Base-by-base conservation (phyloP, 768 basidiomycete genomes). In the Cubamyces lactineus region DNA sequence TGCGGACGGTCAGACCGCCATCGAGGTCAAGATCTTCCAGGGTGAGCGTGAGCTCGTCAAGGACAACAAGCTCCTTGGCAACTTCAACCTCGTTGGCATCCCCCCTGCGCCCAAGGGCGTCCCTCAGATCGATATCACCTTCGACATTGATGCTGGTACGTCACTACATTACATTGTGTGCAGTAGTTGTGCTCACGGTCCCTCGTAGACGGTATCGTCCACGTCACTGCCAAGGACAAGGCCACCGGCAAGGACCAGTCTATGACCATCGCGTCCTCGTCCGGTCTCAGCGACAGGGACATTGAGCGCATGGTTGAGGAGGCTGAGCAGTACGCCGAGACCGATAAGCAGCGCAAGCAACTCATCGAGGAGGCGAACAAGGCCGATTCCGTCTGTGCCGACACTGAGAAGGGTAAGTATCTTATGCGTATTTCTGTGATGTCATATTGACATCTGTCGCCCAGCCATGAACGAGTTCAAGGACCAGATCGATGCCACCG, bases 11-110 rank as follows among this genome's bases (percentile, higher is more conserved):
- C 97, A 99, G 78, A 96, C 92, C n/a, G 96, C 96, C 40, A 98
- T 99, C 67, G 96, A 98, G 76, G 96, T 99, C 76, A 98, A 98
- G 87, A 95, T 99, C 69, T 99, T 86, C 84, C 97, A 99, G 79
- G 97, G 97, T 72, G 97, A 99, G 82, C 96, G 97, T 80, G 97
- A 98, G 74, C 87, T 98, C 68, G 96, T 98, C 59, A 84, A 92
- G 57, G 97, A 98, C 81, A 98, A 98, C 88, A 99, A 98, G 79
- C 79, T 98, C 7, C 89, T 99, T 60, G 97, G 97, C 64, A 96
- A 98, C 82, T 99, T 99, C 89, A 97, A 98, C 80, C 91, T 99
- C 63, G 94, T 96, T 62, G 97, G 96, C 53, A 95, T 99, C 60
- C 96, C 97, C 5, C 89, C 89, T 38, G 86, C 87, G 13, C 86